Percentiles rank a stretch among this genome's conserved stretches.
Conservation (phyloP, 441 rosid species). For the Rhodomyrtus psidioides region DNA sequence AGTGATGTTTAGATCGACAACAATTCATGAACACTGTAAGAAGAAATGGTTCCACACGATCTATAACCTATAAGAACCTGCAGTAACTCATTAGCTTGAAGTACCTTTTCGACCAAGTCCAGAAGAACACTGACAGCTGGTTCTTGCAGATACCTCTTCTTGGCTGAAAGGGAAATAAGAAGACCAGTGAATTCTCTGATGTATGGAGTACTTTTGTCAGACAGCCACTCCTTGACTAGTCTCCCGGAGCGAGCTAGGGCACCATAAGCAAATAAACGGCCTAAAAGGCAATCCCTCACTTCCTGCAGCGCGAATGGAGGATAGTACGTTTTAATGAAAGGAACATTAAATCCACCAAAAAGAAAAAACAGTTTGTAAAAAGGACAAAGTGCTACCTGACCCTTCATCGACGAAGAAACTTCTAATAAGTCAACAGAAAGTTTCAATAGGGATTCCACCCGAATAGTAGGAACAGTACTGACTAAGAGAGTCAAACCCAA, state of each 20-base stretch:
- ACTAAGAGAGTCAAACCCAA: slow-evolving; percentile 68
- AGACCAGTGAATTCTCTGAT: slow-evolving; percentile 54
- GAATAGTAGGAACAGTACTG: slow-evolving; percentile 45
- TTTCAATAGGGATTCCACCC: slow-evolving; percentile 61
- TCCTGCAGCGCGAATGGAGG: slow-evolving; percentile 42
- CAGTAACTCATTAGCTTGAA: not conserved
- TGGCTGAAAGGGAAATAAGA: slow-evolving; percentile 61
- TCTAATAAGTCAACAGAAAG: slow-evolving; percentile 60
- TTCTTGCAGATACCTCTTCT: slow-evolving; percentile 88
- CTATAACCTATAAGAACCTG: not conserved
- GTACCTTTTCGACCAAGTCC: slow-evolving; percentile 71
- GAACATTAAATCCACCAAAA: not conserved
- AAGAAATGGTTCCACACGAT: not conserved
- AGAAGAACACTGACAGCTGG: slow-evolving; percentile 68
- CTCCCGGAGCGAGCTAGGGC: slow-evolving; percentile 77
- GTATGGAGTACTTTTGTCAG: slow-evolving; percentile 40
- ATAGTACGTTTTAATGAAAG: not conserved
- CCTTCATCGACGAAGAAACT: slow-evolving; percentile 87
- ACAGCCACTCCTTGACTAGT: slow-evolving; percentile 45
- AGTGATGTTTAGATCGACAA: not conserved
- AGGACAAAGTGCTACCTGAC: slow-evolving; percentile 53
- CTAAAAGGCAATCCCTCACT: slow-evolving; percentile 76
- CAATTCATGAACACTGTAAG: not conserved
- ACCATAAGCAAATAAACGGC: slow-evolving; percentile 86
- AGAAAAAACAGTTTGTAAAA: not conserved